These are phyloP conservation scores for Russula griseocarnosa DNA, from an alignment of 768 basidiomycete genomes.

Conservation along the genomic window DNA sequence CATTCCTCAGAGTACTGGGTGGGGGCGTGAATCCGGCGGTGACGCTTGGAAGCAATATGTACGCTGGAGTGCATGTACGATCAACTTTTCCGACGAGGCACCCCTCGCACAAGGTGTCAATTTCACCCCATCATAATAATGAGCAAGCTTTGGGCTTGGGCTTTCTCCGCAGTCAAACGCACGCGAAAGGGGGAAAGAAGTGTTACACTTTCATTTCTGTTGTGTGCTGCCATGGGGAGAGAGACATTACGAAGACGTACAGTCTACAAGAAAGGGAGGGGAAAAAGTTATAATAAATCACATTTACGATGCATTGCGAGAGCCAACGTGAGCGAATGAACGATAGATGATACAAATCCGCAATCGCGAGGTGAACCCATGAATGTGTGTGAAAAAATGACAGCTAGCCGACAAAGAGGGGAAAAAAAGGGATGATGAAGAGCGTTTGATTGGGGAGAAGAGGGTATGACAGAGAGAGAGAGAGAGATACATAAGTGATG, in stretches of 20 bases:
- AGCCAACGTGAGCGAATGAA: conserved; percentile 33
- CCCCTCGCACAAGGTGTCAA: conserved; percentile 92
- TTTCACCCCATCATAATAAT: conserved; percentile 50
- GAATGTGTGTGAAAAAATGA: conserved; percentile 25
- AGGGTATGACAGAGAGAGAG: conserved; percentile 29
- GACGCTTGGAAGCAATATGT: conserved; percentile 99
- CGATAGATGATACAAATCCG: conserved; percentile 32
- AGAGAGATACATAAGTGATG: conserved; percentile 29
- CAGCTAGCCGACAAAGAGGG: conserved; percentile 24
- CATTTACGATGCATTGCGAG: conserved; percentile 29
- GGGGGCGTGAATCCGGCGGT: conserved; percentile 95
- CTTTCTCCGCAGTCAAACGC: neutral
- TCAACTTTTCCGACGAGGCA: conserved; percentile 88
- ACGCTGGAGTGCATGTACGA: conserved; percentile 85
- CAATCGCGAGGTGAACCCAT: conserved; percentile 25
- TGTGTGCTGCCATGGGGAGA: conserved; percentile 4
- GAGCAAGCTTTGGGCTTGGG: neutral
- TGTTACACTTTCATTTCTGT: conserved; percentile 24
- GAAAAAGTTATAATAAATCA: conserved; percentile 27
- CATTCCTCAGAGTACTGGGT: conserved; percentile 66
- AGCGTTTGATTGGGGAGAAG: conserved; percentile 13
- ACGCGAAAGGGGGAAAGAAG: neutral
- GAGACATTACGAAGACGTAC: conserved; percentile 24
- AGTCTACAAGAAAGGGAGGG: conserved; percentile 18
- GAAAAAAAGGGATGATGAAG: conserved; percentile 1